Evolutionary conservation across 352 stramenopile genomes (phyloP), one percentile per base, ranked within the genome.

Genomic region (Elongisporangium prolatum): DNA sequence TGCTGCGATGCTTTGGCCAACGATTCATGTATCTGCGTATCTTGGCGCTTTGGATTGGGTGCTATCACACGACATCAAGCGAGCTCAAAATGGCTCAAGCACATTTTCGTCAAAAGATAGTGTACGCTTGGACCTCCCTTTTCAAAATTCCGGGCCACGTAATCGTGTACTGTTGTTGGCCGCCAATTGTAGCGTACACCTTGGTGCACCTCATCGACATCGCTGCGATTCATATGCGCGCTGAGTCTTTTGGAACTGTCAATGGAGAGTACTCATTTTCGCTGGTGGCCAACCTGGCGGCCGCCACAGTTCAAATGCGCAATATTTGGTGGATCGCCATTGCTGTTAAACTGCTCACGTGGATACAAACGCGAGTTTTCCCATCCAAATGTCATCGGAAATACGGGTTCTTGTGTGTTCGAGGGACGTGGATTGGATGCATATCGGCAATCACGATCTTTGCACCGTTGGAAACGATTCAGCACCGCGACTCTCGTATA

Each of bases 21-120:
- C 17, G 57, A 2, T 85, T 85, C 48, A 61, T 88, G n/a, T 83
- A 69, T 67, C 24, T 81, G 24, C 75, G 75, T 3, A 57, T 86
- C 2, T 0, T 61, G 10, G 21, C 84, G 44, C 56, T 88, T 2
- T 40, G 69, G 3, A 66, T 62, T 2, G 63, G 67, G 3, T 67
- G 65, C n/a, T 80, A 57, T 52, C 20, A 55, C 2, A 52, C 59
- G 10, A 50, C 55, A 21, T n/a, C 44, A n/a, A 25, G 6, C 0
- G 34, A 44, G 34, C 1, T 4, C 59, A 60, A 49, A 10, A 7
- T 44, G 1, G 53, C 25, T 13, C 58, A 48, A 8, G 9, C n/a
- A n/a, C n/a, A n/a, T n/a, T n/a, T n/a, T n/a, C n/a, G n/a, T n/a
- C n/a, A n/a, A n/a, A n/a, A n/a, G n/a, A n/a, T n/a, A n/a, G n/a